Conservation (phyloP, 257 asterid species). For the Solanum ahanhuiri region DNA sequence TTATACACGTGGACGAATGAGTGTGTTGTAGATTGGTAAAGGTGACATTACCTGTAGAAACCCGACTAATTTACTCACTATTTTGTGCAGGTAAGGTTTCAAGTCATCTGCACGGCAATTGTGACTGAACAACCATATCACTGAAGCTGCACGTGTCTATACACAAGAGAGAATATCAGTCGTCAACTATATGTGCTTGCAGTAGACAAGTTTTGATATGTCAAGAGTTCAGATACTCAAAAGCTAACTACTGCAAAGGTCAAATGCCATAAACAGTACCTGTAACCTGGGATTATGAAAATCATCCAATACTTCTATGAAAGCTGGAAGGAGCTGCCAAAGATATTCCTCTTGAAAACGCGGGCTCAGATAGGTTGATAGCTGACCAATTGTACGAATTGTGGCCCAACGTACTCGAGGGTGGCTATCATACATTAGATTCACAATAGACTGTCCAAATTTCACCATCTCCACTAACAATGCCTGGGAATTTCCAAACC, state of each 20-base stretch:
- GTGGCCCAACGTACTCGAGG: conserved; percentile 9
- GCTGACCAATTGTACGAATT: conserved; percentile 1
- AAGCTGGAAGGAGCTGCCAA: not conserved
- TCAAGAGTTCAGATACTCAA: not conserved
- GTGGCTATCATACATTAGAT: not conserved
- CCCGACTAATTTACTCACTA: not conserved
- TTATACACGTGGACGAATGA: not conserved
- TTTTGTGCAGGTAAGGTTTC: not conserved
- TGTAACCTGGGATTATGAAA: not conserved
- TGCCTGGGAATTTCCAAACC: not conserved
- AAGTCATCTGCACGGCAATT: not conserved
- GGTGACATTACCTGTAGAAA: conserved; percentile 1
- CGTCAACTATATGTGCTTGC: not conserved
- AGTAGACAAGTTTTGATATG: not conserved
- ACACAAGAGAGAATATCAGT: not conserved
- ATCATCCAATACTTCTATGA: not conserved
- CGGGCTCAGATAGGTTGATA: not conserved
- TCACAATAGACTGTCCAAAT: not conserved
- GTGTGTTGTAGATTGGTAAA: not conserved
- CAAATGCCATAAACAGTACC: not conserved
- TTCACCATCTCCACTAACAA: not conserved
- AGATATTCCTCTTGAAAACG: not conserved
- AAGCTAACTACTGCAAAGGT: not conserved
- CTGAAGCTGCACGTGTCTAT: conserved; percentile 1
- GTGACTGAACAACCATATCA: not conserved